Percentiles rank a stretch among this genome's conserved stretches.
phyloP scores from a whole-genome alignment of 2,329 filamentous ascomycete genomes.

The Exophiala bonariae region DNA sequence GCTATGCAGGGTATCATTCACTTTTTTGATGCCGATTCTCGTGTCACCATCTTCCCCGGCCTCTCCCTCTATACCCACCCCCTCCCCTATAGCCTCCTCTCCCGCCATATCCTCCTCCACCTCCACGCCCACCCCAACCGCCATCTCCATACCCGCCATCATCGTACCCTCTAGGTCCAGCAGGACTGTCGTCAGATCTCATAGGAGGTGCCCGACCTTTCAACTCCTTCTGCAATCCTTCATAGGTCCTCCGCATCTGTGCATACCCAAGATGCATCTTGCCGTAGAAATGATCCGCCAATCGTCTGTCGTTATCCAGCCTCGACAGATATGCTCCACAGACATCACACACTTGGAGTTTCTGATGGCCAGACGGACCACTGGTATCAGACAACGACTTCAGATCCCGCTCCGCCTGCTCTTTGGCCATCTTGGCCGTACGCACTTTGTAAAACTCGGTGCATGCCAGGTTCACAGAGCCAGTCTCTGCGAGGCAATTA shows the following conservation, averaged over 20 bases:
- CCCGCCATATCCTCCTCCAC: conserved; percentile 48
- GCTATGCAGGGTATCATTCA: conserved; percentile 3
- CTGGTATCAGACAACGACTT: conserved; percentile 89
- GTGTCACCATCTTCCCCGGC: conserved; percentile 24
- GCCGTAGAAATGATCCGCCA: conserved; percentile 97
- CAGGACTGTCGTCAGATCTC: conserved; percentile 39
- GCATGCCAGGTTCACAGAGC: conserved; percentile 76
- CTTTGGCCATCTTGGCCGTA: conserved; percentile 76
- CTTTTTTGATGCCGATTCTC: neutral
- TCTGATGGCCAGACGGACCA: conserved; percentile 92
- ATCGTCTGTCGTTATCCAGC: conserved; percentile 86
- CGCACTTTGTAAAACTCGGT: conserved; percentile 86
- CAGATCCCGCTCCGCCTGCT: conserved; percentile 81
- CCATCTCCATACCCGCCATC: conserved; percentile 53
- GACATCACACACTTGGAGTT: conserved; percentile 97
- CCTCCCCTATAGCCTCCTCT: conserved; percentile 48
- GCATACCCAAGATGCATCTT: conserved; percentile 99
- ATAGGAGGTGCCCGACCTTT: conserved; percentile 67
- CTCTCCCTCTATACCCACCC: conserved; percentile 34
- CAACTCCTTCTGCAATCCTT: conserved; percentile 82
- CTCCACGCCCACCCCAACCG: conserved; percentile 50
- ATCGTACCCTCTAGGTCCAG: conserved; percentile 44
- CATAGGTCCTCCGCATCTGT: conserved; percentile 93
- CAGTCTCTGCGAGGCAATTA: conserved; percentile 77
- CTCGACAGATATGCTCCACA: conserved; percentile 92